phyloP scores from a whole-genome alignment of 2,329 filamentous ascomycete genomes.

The Fusarium circinatum region DNA sequence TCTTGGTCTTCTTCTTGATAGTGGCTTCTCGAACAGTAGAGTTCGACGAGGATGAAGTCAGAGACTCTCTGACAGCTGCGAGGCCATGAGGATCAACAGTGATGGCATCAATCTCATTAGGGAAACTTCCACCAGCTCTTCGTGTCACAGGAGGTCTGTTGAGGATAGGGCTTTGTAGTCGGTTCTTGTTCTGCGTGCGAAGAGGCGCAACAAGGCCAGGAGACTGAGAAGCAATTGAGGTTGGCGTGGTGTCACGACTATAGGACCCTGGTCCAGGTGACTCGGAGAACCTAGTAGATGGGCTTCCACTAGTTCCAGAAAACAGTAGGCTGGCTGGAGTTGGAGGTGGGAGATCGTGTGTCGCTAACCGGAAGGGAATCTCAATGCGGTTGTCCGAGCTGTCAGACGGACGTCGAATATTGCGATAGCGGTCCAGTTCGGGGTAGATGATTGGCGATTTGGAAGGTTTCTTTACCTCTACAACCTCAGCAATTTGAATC shows the following conservation, averaged over 20 bases:
- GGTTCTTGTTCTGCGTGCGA: constrained; percentile 58
- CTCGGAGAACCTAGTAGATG: constrained; percentile 79
- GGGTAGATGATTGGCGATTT: constrained; percentile 64
- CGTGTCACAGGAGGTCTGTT: constrained; percentile 70
- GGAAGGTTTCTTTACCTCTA: constrained; percentile 53
- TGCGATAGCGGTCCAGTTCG: constrained; percentile 70
- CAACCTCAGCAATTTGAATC: constrained; percentile 53
- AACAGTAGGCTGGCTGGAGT: constrained; percentile 66
- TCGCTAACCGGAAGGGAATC: constrained; percentile 66
- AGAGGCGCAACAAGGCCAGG: constrained; percentile 67
- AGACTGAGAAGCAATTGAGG: constrained; percentile 80
- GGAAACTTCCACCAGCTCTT: constrained; percentile 65
- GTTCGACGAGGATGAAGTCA: constrained; percentile 77
- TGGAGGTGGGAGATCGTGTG: constrained; percentile 73
- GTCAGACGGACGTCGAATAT: constrained; percentile 53
- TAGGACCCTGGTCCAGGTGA: constrained; percentile 76
- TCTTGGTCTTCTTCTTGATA: constrained; percentile 54
- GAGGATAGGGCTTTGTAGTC: constrained; percentile 65
- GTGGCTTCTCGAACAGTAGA: constrained; percentile 71
- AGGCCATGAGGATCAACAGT: constrained; percentile 66
- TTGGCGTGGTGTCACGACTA: constrained; percentile 81
- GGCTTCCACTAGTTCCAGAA: constrained; percentile 73
- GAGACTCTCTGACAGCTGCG: constrained; percentile 73
- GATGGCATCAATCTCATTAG: constrained; percentile 59
- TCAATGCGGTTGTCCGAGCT: constrained; percentile 54